Conservation (phyloP, 2,329 filamentous ascomycete genomes). For the Cytospora chrysosperma region DNA sequence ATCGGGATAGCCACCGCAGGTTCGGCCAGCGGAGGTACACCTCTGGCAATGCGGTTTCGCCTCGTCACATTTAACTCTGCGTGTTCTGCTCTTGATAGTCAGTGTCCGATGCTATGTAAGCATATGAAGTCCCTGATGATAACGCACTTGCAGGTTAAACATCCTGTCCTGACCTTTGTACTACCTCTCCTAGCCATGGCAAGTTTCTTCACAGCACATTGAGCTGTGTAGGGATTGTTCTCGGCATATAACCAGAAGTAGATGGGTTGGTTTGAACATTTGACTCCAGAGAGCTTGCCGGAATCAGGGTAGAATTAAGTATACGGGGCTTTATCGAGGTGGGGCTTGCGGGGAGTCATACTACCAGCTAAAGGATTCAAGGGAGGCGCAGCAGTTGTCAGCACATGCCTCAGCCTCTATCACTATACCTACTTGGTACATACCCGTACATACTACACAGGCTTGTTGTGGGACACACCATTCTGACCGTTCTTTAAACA, state of each 20-base stretch:
- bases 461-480: no score
- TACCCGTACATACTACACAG: no score
- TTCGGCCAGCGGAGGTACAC: slow-evolving; percentile 26
- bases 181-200: slow-evolving; percentile 20
- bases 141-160: slow-evolving; percentile 24
- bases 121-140: neutral
- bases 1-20: slow-evolving; percentile 27
- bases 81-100: slow-evolving; percentile 16
- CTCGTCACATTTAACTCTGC: slow-evolving; percentile 31
- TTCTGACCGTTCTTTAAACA: no score
- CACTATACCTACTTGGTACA: no score
- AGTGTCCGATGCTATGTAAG: neutral
- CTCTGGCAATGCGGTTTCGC: slow-evolving; percentile 26
- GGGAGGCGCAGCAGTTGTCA: no score
- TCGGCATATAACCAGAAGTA: neutral
- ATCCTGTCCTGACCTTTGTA: slow-evolving; percentile 22
- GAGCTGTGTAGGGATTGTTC: neutral
- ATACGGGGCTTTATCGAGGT: neutral
- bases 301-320: no score
- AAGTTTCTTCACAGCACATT: neutral
- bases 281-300: neutral
- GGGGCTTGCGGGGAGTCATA: neutral
- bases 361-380: neutral
- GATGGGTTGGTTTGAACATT: neutral
- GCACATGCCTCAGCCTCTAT: neutral